Conservation (phyloP, 495 filamentous ascomycete species). For the Geoglossum glabrum region DNA sequence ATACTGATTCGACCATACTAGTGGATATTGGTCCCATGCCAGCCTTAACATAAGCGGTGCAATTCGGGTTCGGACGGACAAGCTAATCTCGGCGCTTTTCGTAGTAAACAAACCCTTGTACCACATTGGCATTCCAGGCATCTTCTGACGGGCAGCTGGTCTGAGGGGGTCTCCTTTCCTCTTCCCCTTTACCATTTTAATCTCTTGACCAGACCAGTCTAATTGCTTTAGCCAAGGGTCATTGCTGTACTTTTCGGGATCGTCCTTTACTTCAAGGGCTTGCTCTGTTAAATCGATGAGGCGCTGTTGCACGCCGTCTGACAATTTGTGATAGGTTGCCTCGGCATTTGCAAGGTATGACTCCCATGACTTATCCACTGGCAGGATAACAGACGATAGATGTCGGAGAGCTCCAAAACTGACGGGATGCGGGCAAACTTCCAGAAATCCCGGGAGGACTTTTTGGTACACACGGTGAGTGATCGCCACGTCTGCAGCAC, state of each 20-base stretch:
- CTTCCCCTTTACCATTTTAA: slow-evolving; percentile 80
- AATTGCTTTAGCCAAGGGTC: slow-evolving; percentile 88
- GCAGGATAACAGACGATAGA: slow-evolving; percentile 78
- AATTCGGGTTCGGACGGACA: slow-evolving; percentile 78
- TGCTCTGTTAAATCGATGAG: slow-evolving; percentile 51
- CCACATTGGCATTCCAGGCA: slow-evolving; percentile 86
- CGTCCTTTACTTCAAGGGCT: slow-evolving; percentile 50
- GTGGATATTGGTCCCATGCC: slow-evolving; percentile 71
- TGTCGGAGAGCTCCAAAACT: slow-evolving; percentile 89
- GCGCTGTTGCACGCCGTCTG: slow-evolving; percentile 53
- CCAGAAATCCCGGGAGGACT: slow-evolving; percentile 73
- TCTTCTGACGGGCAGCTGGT: slow-evolving; percentile 69
- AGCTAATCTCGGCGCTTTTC: slow-evolving; percentile 36
- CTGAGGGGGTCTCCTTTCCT: slow-evolving; percentile 61
- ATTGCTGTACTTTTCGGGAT: slow-evolving; percentile 41
- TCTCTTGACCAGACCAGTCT: slow-evolving; percentile 84
- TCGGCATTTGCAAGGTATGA: slow-evolving; percentile 66
- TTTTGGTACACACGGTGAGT: slow-evolving; percentile 85
- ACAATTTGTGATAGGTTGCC: slow-evolving; percentile 56
- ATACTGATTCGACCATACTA: slow-evolving; percentile 81
- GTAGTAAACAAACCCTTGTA: slow-evolving; percentile 76
- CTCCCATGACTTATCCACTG: slow-evolving; percentile 74
- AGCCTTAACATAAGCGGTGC: slow-evolving; percentile 70
- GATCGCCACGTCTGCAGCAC: slow-evolving; percentile 80
- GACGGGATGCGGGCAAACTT: slow-evolving; percentile 85